phyloP scores from a whole-genome alignment of 1,284 basidiomycete species.

The Leccinum variabile region DNA sequence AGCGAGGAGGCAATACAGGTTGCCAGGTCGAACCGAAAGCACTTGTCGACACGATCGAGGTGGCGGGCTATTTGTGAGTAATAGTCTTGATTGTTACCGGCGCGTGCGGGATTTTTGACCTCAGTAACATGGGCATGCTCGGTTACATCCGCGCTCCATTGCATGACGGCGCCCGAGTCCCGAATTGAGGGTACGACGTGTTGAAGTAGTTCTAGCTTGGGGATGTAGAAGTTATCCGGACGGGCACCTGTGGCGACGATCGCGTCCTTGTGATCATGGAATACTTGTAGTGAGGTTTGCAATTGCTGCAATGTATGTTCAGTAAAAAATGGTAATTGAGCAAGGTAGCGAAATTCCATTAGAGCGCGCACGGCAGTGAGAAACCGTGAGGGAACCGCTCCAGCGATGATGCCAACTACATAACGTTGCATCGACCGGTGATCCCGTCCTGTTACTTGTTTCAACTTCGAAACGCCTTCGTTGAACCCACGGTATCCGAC shows the following conservation, averaged over 20 bases:
- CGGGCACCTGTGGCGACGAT: not conserved
- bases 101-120: not conserved
- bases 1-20: not conserved
- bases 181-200: not conserved
- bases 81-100: not conserved
- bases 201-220: not conserved
- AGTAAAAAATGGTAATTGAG: not conserved
- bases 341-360: not conserved
- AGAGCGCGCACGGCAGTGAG: not conserved
- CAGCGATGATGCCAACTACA: not conserved
- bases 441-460: not conserved
- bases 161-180: not conserved
- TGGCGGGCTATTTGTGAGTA: not conserved
- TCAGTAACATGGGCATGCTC: not conserved
- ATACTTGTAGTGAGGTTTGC: not conserved
- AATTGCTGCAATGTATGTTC: not conserved
- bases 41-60: not conserved
- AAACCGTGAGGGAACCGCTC: not conserved
- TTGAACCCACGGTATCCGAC: not conserved
- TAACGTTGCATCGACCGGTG: conserved; percentile 1
- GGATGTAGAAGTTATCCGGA: not conserved
- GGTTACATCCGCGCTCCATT: not conserved
- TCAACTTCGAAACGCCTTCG: not conserved
- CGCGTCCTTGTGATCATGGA: not conserved
- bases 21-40: not conserved